A percentile compares a stretch with the other conserved stretches of the same genome.
These are phyloP conservation scores for Rhazya stricta DNA, from an alignment of 257 asterid genomes.

Conservation along the genomic window DNA sequence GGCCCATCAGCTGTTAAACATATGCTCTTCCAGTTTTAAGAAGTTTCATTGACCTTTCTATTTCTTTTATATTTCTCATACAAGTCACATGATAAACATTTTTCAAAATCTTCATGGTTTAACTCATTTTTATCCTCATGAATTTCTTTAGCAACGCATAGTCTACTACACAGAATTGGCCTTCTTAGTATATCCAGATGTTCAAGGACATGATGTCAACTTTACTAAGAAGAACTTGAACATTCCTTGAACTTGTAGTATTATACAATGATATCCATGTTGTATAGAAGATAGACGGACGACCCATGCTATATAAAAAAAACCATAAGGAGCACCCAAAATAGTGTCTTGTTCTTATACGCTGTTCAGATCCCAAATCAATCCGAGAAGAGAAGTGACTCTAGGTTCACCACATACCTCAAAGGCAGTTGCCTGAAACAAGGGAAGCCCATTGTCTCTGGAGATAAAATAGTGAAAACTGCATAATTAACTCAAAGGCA, in stretches of 20 bases:
- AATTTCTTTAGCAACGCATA: no score
- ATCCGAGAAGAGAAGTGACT: no score
- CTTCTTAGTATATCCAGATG: no score
- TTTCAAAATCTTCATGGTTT: neutral
- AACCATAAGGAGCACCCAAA: neutral
- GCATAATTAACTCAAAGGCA: no score
- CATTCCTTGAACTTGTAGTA: no score
- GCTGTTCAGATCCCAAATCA: neutral
- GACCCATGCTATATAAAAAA: neutral
- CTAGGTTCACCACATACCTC: neutral
- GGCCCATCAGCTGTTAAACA: neutral
- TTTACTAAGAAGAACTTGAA: no score
- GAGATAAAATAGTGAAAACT: neutral
- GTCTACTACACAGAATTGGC: no score
- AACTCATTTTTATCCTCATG: no score
- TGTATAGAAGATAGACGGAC: no score
- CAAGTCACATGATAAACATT: no score
- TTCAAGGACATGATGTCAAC: no score
- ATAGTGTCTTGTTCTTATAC: neutral
- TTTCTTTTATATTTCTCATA: neutral
- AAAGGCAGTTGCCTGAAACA: neutral
- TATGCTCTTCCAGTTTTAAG: neutral
- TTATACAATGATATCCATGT: no score
- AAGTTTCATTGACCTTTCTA: neutral
- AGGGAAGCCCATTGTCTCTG: neutral